Base-by-base conservation (phyloP, 805 yeast genomes). In the Candida sakaeoensis region DNA sequence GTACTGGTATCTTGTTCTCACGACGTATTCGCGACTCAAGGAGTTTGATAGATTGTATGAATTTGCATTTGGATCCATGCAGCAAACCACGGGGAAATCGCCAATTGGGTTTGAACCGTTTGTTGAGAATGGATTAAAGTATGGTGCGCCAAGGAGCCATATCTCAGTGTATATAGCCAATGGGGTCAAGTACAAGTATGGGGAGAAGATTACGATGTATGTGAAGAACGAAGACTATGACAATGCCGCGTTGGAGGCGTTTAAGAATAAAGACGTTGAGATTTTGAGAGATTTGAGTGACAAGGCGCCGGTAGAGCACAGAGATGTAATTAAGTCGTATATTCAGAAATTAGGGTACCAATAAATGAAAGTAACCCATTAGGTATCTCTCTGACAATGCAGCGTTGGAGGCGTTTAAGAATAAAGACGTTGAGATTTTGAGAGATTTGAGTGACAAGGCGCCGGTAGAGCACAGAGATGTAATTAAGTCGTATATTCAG, bases 21-120 rank as follows among this genome's bases (percentile, higher is more conserved):
- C 59, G 12, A 55, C 55, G 0, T 64, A 56, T 42, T 48, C 62
- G 29, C 44, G 53, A 28, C 8, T 47, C 2, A 50, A 48, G 7
- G 62, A 67, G 13, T 68, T 66, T 46, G 69, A 66, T 17, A 48
- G 58, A 22, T 50, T 68, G 17, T 56, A 60, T 43, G 56, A 58
- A 39, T 66, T 68, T 44, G 54, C 63, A 4, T 27, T 44, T 21
- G 51, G 53, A 10, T 29, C 48, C 10, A 46, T 45, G 9, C 41
- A 36, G 30, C 40, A 50, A 12, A 54, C 60, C 1, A 68, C 65
- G 33, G 44, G 52, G 21, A 81, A 77, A 45, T 77, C 93, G 0
- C 84, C 86, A 0, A 84, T 88, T 30, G 89, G 91, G 0, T 82
- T 81, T 43, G 72, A 70, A 44, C 80, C 83, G 0, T 80, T 88